These are phyloP conservation scores for Fusarium subglutinans DNA, from an alignment of 2,329 filamentous ascomycete species.

Conservation along the genomic window DNA sequence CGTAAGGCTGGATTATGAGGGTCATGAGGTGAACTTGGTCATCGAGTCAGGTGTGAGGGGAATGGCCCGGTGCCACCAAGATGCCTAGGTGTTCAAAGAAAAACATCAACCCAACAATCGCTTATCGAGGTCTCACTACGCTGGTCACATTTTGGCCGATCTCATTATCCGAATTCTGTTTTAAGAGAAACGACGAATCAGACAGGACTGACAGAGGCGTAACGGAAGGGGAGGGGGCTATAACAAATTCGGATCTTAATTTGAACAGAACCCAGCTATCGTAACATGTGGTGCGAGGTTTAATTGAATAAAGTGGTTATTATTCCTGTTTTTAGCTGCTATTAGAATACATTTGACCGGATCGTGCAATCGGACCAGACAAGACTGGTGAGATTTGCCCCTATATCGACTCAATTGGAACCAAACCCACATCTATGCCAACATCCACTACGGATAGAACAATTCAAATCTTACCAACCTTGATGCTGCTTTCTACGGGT, in stretches of 20 bases:
- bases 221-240: background rate
- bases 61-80: background rate
- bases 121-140: background rate
- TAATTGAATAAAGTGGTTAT: background rate
- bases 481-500: slow-evolving; percentile 1
- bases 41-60: background rate
- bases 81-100: background rate
- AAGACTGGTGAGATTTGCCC: background rate
- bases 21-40: background rate
- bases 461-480: background rate
- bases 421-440: background rate
- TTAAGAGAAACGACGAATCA: background rate
- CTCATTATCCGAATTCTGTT: background rate
- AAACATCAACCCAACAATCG: background rate
- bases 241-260: background rate
- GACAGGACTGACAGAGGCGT: background rate
- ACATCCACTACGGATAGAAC: background rate
- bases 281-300: background rate
- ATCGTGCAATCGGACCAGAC: background rate
- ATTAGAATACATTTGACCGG: background rate
- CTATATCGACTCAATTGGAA: background rate
- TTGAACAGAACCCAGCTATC: background rate
- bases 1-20: background rate
- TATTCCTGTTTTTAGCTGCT: background rate
- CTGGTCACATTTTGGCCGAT: background rate